Conservation (phyloP, 106 monocot genomes). For the Apostasia ramifera region DNA sequence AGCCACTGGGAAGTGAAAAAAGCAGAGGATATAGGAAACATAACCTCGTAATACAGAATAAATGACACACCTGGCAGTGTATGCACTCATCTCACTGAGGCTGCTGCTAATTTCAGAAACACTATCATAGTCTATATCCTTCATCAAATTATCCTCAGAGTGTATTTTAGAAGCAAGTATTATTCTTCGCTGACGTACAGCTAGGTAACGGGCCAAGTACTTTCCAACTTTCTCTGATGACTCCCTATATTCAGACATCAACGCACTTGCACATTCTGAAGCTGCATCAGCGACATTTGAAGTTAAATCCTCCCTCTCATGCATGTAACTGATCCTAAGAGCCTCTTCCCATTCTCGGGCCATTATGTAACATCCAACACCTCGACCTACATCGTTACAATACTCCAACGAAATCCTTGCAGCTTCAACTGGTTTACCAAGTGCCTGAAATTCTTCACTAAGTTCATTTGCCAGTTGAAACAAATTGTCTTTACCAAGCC, state of each 20-base stretch:
- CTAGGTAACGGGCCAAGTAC: slow-evolving; percentile 75
- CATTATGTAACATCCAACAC: slow-evolving; percentile 55
- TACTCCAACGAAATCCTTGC: slow-evolving; percentile 84
- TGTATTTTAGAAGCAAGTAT: slow-evolving; percentile 67
- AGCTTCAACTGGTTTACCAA: slow-evolving; percentile 86
- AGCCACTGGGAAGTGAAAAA: background rate
- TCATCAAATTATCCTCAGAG: slow-evolving; percentile 39
- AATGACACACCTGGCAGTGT: slow-evolving; percentile 57
- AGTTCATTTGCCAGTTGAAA: slow-evolving; percentile 68
- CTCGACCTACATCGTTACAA: slow-evolving; percentile 53
- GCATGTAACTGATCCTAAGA: slow-evolving; percentile 62
- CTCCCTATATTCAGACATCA: slow-evolving; percentile 70
- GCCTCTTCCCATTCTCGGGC: slow-evolving; percentile 96
- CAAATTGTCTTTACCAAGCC: slow-evolving; percentile 33
- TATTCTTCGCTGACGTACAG: slow-evolving; percentile 89
- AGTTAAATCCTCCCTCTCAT: slow-evolving; percentile 55
- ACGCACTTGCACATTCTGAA: slow-evolving; percentile 54
- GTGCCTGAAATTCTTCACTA: slow-evolving; percentile 85
- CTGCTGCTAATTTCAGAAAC: slow-evolving; percentile 76
- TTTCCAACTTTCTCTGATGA: slow-evolving; percentile 73
- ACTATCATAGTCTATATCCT: slow-evolving; percentile 64
- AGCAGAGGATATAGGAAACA: background rate
- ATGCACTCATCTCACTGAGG: slow-evolving; percentile 92
- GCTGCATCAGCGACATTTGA: slow-evolving; percentile 51
- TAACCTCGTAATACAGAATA: background rate